A percentile compares a stretch with the other conserved stretches of the same genome.
Evolutionary conservation across 108 stramenopile genomes (phyloP).

Genomic region (Skeletonema grethae): DNA sequence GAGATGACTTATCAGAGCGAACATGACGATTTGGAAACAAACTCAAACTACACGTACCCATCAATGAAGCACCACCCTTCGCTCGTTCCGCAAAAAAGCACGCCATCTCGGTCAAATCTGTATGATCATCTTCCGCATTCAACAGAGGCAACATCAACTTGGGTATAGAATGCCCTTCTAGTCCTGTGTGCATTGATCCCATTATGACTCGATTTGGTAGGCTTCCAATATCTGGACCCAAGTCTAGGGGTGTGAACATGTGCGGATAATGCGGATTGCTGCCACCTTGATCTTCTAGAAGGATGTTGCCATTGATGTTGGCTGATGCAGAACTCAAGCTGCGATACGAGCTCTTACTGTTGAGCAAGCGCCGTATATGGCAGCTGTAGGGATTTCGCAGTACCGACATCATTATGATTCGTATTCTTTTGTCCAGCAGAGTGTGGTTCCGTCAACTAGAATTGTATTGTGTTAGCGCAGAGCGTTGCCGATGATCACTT

Average conservation of each 20-base stretch:
- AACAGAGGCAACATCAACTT: conserved; percentile 50
- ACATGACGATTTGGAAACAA: neutral
- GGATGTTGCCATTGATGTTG: neutral
- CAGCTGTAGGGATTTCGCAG: neutral
- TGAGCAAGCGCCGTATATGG: neutral
- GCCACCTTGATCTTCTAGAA: neutral
- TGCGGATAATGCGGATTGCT: conserved; percentile 60
- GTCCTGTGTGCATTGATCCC: conserved; percentile 97
- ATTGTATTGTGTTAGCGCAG: too few relatives aligned
- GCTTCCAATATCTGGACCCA: conserved; percentile 66
- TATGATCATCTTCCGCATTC: conserved; percentile 48
- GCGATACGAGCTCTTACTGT: neutral
- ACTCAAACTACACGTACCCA: conserved; percentile 55
- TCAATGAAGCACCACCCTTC: conserved; percentile 90
- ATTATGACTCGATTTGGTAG: conserved; percentile 93
- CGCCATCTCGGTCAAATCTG: conserved; percentile 87
- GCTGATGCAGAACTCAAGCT: neutral
- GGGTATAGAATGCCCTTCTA: conserved; percentile 87
- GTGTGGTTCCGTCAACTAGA: too few relatives aligned
- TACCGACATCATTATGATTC: neutral
- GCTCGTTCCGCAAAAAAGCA: conserved; percentile 93
- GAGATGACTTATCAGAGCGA: neutral
- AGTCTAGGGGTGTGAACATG: conserved; percentile 67
- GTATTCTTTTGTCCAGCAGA: too few relatives aligned
- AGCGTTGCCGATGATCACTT: too few relatives aligned